These are phyloP conservation scores for Pouteria campechiana DNA, from an alignment of 179 eudicot species.

Conservation along the genomic window DNA sequence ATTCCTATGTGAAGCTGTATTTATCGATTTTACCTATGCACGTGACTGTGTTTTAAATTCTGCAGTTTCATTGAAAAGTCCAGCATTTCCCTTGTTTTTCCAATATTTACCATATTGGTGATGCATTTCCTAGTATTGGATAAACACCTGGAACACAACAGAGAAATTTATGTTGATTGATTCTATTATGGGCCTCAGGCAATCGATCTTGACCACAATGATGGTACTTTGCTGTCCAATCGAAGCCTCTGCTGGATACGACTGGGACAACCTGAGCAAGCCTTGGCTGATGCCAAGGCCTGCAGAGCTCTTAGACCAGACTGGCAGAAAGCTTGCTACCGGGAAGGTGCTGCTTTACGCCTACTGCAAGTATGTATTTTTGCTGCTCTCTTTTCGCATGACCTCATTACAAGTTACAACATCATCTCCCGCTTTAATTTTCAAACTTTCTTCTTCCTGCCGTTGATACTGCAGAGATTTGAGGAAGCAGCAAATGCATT, in stretches of 20 bases:
- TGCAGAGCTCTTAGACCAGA: slow-evolving; percentile 69
- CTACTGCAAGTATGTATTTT: slow-evolving; percentile 43
- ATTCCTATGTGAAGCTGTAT: background rate
- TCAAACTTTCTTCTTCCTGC: background rate
- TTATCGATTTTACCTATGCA: background rate
- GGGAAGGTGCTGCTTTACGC: slow-evolving; percentile 90
- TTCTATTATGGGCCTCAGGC: slow-evolving; percentile 46
- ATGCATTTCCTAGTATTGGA: too few relatives aligned
- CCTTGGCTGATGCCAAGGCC: slow-evolving; percentile 68
- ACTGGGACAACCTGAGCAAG: slow-evolving; percentile 78
- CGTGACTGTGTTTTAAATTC: too few relatives aligned
- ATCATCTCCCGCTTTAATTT: background rate
- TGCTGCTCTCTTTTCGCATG: background rate
- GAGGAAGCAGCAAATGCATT: slow-evolving; percentile 96
- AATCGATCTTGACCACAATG: slow-evolving; percentile 73
- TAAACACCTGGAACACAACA: background rate
- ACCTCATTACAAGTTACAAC: background rate
- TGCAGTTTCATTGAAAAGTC: too few relatives aligned
- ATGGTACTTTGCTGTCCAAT: slow-evolving; percentile 74
- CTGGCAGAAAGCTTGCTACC: slow-evolving; percentile 92
- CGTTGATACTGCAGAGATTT: slow-evolving; percentile 44
- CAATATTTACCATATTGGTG: too few relatives aligned
- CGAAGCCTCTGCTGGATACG: slow-evolving; percentile 95
- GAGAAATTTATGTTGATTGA: background rate
- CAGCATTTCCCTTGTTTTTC: too few relatives aligned